A percentile compares a stretch with the other conserved stretches of the same genome.
Conservation (phyloP, 108 stramenopile genomes). For the Nitzschia sp. region DNA sequence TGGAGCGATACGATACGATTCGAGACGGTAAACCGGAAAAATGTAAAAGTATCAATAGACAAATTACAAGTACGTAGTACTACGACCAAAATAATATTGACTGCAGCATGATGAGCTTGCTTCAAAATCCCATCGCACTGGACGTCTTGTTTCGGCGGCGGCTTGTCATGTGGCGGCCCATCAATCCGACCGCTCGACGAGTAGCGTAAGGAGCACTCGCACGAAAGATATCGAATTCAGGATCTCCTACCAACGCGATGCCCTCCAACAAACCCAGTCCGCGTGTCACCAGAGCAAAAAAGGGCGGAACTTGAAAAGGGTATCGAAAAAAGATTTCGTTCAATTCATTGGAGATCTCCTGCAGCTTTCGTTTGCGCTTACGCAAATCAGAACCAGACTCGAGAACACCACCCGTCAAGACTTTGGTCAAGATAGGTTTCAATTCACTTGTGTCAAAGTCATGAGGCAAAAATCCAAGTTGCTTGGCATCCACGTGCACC, state of each 20-base stretch:
- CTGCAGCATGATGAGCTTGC: too few relatives aligned
- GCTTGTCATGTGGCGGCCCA: slow-evolving; percentile 15
- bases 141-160: background rate
- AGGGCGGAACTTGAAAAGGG: slow-evolving; percentile 89
- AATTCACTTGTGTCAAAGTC: slow-evolving; percentile 81
- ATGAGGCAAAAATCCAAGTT: slow-evolving; percentile 81
- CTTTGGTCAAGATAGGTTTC: slow-evolving; percentile 69
- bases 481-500: slow-evolving; percentile 70
- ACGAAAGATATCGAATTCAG: slow-evolving; percentile 89
- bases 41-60: too few relatives aligned
- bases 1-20: too few relatives aligned
- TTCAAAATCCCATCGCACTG: background rate
- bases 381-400: slow-evolving; percentile 76
- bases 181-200: slow-evolving; percentile 36
- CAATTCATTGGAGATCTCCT: slow-evolving; percentile 84
- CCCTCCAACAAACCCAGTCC: slow-evolving; percentile 87
- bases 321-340: slow-evolving; percentile 89
- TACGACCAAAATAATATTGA: too few relatives aligned
- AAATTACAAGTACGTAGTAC: too few relatives aligned
- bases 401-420: slow-evolving; percentile 76
- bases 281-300: slow-evolving; percentile 90
- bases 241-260: slow-evolving; percentile 85
- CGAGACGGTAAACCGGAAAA: too few relatives aligned
- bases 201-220: slow-evolving; percentile 85
- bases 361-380: slow-evolving; percentile 70